These are phyloP conservation scores for Parachaetomium inaequale DNA, from an alignment of 495 filamentous ascomycete species.

Conservation along the genomic window DNA sequence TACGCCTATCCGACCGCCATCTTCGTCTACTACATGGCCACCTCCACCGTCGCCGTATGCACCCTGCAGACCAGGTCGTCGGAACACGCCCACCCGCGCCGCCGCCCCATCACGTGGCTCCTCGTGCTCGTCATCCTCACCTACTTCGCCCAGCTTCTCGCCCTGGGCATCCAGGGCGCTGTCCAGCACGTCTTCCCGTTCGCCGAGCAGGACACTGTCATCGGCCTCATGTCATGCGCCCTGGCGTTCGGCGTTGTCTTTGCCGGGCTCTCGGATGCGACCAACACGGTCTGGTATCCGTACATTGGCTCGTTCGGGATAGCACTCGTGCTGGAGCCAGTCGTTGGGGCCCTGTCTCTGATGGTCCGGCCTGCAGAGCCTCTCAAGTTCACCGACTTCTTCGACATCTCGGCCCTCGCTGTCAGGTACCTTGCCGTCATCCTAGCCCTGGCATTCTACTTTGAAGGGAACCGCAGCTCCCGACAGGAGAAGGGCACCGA, in stretches of 20 bases:
- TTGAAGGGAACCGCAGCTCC: slow-evolving; percentile 27
- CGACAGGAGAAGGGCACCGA: slow-evolving; percentile 39
- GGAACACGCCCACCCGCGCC: slow-evolving; percentile 38
- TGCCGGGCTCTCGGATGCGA: slow-evolving; percentile 45
- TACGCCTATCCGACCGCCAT: slow-evolving; percentile 54
- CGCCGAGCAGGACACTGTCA: slow-evolving; percentile 44
- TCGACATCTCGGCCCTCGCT: slow-evolving; percentile 35
- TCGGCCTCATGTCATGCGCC: slow-evolving; percentile 52
- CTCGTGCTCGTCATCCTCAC: slow-evolving; percentile 46
- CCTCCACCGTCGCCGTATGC: slow-evolving; percentile 51
- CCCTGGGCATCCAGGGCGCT: slow-evolving; percentile 39
- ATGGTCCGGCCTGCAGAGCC: slow-evolving; percentile 18
- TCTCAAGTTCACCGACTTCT: slow-evolving; percentile 27
- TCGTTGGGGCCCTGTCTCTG: slow-evolving; percentile 38
- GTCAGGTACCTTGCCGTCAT: slow-evolving; percentile 34
- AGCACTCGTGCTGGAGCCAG: slow-evolving; percentile 48
- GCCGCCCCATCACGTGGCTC: slow-evolving; percentile 45
- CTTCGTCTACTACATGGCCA: slow-evolving; percentile 53
- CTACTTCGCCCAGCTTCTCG: slow-evolving; percentile 49
- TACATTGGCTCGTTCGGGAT: slow-evolving; percentile 56
- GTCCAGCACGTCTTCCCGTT: slow-evolving; percentile 38
- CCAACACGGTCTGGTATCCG: slow-evolving; percentile 58
- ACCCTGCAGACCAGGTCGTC: slow-evolving; percentile 49
- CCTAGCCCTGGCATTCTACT: slow-evolving; percentile 32
- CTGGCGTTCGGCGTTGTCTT: slow-evolving; percentile 55